phyloP scores from a whole-genome alignment of 164 flowering plant genomes.

The Akebia trifoliata region DNA sequence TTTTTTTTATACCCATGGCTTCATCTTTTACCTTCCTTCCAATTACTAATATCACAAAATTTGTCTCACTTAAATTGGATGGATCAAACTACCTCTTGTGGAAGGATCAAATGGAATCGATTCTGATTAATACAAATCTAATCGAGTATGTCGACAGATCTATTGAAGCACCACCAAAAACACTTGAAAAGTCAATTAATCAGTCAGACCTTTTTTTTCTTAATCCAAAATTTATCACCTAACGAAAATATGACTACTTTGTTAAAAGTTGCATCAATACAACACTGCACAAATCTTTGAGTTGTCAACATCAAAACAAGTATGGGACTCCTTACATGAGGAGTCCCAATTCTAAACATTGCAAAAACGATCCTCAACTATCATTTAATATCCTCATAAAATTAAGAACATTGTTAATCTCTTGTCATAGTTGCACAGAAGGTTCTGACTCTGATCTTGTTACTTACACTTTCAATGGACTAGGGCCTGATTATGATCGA shows the following conservation, averaged over 20 bases:
- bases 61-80: background rate
- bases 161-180: background rate
- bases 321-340: background rate
- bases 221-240: background rate
- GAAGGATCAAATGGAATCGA: background rate
- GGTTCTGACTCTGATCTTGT: background rate
- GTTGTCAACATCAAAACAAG: background rate
- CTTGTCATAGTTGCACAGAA: background rate
- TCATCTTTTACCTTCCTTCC: background rate
- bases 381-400: background rate
- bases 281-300: background rate
- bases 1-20: background rate
- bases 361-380: background rate
- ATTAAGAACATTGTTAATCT: background rate
- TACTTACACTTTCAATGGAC: background rate
- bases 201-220: background rate
- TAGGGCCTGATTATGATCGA: background rate
- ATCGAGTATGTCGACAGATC: too few species aligned
- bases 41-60: background rate
- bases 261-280: background rate
- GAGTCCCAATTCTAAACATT: background rate
- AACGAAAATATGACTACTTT: background rate
- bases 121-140: background rate
- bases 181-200: background rate
- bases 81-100: background rate